Base-by-base conservation (phyloP, 1,284 basidiomycete genomes). In the Termitomyces sp. region DNA sequence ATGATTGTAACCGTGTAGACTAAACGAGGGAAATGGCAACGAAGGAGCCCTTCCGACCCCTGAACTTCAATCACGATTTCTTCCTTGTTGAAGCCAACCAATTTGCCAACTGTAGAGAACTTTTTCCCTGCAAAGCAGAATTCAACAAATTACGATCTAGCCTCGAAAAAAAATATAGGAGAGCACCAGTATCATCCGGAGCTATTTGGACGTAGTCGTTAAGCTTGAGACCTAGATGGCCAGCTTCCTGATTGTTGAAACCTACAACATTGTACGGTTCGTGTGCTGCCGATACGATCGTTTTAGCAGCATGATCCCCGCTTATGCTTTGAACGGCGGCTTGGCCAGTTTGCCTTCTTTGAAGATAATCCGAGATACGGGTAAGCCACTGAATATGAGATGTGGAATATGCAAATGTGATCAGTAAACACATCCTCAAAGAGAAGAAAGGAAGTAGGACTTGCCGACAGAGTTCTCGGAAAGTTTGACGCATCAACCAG, bases 21-120 rank as follows among this genome's bases (percentile, higher is more conserved):
- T 39, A 77, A 60, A 13, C 73, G 65, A 47, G 82, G 82, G 66
- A 84, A 84, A 65, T 84, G 82, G 52, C 73, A 77, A 34, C 71
- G 70, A 34, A 82, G 61, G 8, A 67, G 59, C 0, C 76, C 78
- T 21, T 67, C 63, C 3, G 69, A 58, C 1, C 73, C 76, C 44
- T 68, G 56, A 0, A 77, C 72, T 62, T 82, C 75, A 34, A 84
- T 62, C 3, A 78, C 74, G 17, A 76, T 66, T 58, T 83, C 79
- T 58, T 80, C 76, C 28, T 63, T 67, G 62, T 69, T 79, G 33
- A 83, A 67, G 0, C 73, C 75, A 5, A 83, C 67, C 15, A 85
- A 72, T 51, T 71, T 78, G 6, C 82, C 83, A 4, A 64, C 51
- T 0, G 81, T 82, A 4, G 74, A 73, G 43, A 74, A 71, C 51